A percentile compares a stretch with the other conserved stretches of the same genome.
These are phyloP conservation scores for Dipteronia dyeriana DNA, from an alignment of 345 rosid genomes.

Conservation along the genomic window DNA sequence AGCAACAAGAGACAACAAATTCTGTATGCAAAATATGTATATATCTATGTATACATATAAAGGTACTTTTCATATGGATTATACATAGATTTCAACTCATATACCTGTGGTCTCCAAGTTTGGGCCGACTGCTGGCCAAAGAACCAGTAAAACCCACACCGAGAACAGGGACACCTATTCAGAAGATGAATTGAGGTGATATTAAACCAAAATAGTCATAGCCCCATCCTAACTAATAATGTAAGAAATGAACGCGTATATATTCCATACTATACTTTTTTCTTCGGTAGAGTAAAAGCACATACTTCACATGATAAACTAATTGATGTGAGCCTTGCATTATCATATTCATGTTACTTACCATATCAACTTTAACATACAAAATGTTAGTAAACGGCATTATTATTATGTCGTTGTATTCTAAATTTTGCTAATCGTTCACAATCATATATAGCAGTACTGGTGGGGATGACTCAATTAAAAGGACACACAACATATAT, in stretches of 20 bases:
- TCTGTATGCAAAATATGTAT: not conserved
- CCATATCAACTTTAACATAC: too few relatives aligned
- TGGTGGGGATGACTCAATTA: not conserved
- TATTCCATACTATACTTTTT: not conserved
- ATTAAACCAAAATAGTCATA: not conserved
- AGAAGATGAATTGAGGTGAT: conserved; percentile 9
- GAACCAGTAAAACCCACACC: conserved; percentile 92
- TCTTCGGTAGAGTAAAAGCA: not conserved
- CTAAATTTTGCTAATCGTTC: not conserved
- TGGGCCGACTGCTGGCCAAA: conserved; percentile 60
- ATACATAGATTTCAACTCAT: not conserved
- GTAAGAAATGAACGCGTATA: not conserved
- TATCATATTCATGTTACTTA: too few relatives aligned
- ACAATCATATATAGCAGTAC: not conserved
- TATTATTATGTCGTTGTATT: too few relatives aligned
- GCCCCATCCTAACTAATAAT: not conserved
- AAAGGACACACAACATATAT: not conserved
- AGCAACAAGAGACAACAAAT: not conserved
- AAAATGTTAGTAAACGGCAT: too few relatives aligned
- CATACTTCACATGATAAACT: not conserved
- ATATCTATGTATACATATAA: not conserved
- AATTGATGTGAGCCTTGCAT: not conserved
- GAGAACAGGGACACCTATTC: conserved; percentile 64
- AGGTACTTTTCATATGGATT: not conserved
- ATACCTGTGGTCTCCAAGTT: conserved; percentile 86